These are phyloP conservation scores for Aspergillus ibericus DNA, from an alignment of 2,329 filamentous ascomycete genomes.

Conservation along the genomic window DNA sequence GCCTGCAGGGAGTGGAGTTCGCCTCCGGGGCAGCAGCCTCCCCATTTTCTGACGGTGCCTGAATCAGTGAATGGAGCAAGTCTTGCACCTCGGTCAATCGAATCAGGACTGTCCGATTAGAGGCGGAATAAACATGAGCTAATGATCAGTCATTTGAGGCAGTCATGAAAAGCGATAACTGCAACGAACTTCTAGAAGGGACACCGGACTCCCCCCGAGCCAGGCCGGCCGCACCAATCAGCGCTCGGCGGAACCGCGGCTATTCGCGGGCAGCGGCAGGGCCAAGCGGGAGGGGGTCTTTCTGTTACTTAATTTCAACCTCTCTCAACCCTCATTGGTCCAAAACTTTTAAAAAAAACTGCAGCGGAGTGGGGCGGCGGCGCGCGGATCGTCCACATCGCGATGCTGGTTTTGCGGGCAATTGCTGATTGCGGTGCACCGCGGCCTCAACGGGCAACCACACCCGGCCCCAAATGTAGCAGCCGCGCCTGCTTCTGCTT, in stretches of 20 bases:
- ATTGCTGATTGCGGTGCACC: not conserved
- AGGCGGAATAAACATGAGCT: not conserved
- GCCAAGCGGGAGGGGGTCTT: not conserved
- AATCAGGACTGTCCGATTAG: not conserved
- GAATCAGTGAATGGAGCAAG: too few species aligned
- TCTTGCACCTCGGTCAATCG: not conserved
- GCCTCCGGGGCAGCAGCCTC: not conserved
- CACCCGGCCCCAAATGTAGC: not conserved
- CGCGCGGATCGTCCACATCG: not conserved
- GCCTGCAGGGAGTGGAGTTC: not conserved
- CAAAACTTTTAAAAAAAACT: not conserved
- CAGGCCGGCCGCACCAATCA: constrained; percentile 3
- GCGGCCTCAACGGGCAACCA: constrained; percentile 1
- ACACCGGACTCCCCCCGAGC: constrained; percentile 3
- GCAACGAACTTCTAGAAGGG: not conserved
- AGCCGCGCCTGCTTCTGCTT: not conserved
- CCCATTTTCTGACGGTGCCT: too few species aligned
- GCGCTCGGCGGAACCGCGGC: not conserved
- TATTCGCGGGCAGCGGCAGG: not conserved
- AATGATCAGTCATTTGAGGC: not conserved
- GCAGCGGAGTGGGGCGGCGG: not conserved
- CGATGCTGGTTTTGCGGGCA: not conserved
- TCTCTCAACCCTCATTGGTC: not conserved
- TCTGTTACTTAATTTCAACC: constrained; percentile 12
- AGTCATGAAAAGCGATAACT: not conserved